Base-by-base conservation (phyloP, 2,329 filamentous ascomycete genomes). In the Monosporascus ibericus region DNA sequence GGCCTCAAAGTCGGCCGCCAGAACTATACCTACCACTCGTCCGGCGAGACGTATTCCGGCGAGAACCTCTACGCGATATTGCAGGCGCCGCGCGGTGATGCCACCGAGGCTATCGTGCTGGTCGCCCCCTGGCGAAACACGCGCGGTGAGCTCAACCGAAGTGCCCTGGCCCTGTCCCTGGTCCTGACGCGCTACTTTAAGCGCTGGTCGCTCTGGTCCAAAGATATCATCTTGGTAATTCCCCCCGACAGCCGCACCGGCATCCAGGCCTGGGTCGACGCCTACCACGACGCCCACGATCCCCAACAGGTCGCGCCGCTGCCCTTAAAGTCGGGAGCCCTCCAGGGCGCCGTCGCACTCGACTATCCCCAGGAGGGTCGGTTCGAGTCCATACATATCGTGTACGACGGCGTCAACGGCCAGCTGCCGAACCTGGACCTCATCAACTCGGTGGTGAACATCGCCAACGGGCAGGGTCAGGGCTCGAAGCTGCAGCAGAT, bases 171-270 rank as follows among this genome's bases (percentile, higher is more conserved):
- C 7, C 79, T 99, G 34, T 86, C 91, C 2, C 74, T 99, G 63
- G 92, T 92, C 0, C 72, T 99, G 60, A 89, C 90, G 27, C 84
- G 94, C 59, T 99, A 99, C 72, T 97, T 99, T 74, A 96, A 95
- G 71, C 84, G 87, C 61, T 99, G 94, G 94, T 96, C 91, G 50
- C 79, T 99, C 27, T 99, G 94, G 94, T 96, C 92, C 54, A 99
- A 99, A 71, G 94, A 99, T 68, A 96, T 99, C 60, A 92, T 99
- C 53, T 84, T 99, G 61, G 73, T 99, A 6, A 80, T 99, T 47
- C 86, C 94, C 0, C 86, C 89, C 0, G 94, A 99, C 70, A 95
- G 90, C 68, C 87, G 86, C 54, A 87, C 89, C 11, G 94, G 92
- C 1, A 90, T 91, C 0, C 92, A 97, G 68, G 94, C 94, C 24